Evolutionary conservation across 202 grass and related monocot species (phyloP).

Genomic region (Panicum virgatum): DNA sequence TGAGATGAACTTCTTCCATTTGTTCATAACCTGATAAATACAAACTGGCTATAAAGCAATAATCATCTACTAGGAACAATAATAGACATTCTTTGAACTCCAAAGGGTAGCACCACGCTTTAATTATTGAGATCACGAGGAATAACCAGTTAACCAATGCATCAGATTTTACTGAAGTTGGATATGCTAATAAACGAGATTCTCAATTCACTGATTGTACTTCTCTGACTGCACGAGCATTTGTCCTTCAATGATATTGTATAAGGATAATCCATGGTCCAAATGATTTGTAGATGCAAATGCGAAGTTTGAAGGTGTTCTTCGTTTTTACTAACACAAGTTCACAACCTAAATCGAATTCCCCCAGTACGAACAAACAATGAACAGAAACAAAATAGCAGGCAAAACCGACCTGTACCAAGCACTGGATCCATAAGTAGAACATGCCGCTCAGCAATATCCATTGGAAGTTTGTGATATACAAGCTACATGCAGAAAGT

Average conservation of each 20-base stretch:
- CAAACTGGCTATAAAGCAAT: background rate
- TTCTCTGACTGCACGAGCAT: background rate
- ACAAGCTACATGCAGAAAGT: conserved; percentile 56
- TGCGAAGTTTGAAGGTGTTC: background rate
- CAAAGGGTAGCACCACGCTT: background rate
- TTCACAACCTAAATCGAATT: conserved; percentile 11
- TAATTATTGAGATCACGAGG: background rate
- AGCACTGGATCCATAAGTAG: conserved; percentile 98
- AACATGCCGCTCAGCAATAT: conserved; percentile 96
- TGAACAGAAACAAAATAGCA: background rate
- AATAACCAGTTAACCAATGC: background rate
- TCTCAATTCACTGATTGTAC: background rate
- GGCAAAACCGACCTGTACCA: conserved; percentile 71
- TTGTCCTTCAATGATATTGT: conserved; percentile 10
- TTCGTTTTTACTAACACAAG: background rate
- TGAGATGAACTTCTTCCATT: background rate
- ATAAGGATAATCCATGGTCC: background rate
- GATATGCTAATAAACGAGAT: background rate
- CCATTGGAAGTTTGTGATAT: conserved; percentile 96
- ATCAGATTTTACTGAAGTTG: background rate
- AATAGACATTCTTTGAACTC: conserved; percentile 1
- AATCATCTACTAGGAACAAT: background rate
- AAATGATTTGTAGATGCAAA: background rate
- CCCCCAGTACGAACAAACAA: conserved; percentile 21
- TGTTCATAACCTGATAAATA: conserved; percentile 2